Percentiles rank a stretch among this genome's conserved stretches.
These are phyloP conservation scores for Thelephora aurantiotincta DNA, from an alignment of 768 basidiomycete species.

Conservation along the genomic window DNA sequence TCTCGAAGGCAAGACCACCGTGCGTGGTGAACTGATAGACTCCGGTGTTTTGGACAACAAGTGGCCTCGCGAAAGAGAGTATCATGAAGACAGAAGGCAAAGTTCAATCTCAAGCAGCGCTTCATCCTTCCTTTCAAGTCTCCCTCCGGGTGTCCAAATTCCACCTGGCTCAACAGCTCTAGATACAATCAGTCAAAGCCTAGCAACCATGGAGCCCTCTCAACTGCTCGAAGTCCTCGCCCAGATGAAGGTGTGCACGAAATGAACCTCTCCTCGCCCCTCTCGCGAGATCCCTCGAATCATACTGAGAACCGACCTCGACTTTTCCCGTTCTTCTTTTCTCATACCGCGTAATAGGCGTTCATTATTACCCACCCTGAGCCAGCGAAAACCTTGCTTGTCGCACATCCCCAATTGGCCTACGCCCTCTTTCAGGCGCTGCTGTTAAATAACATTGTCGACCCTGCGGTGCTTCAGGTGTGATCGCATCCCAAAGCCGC, in stretches of 20 bases:
- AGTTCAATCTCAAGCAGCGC: neutral
- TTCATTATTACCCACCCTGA: slow-evolving; percentile 88
- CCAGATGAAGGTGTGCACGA: slow-evolving; percentile 83
- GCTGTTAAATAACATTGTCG: slow-evolving; percentile 86
- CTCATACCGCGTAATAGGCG: slow-evolving; percentile 35
- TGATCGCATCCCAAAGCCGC: slow-evolving; percentile 9
- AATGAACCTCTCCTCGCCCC: slow-evolving; percentile 2
- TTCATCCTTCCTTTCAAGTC: slow-evolving; percentile 38
- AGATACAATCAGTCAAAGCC: slow-evolving; percentile 74
- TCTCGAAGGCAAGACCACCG: slow-evolving; percentile 81
- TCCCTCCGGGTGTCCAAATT: slow-evolving; percentile 69
- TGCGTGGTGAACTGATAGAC: slow-evolving; percentile 70
- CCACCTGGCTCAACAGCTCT: slow-evolving; percentile 56
- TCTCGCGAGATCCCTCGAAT: neutral
- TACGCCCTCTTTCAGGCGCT: slow-evolving; percentile 95
- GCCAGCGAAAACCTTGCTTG: slow-evolving; percentile 67
- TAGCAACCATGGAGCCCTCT: slow-evolving; percentile 70
- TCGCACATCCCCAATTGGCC: slow-evolving; percentile 81
- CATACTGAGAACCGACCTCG: slow-evolving; percentile 2
- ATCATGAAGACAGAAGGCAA: slow-evolving; percentile 4
- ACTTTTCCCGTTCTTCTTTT: neutral
- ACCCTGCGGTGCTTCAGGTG: slow-evolving; percentile 71
- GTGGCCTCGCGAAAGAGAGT: slow-evolving; percentile 33
- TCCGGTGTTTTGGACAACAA: slow-evolving; percentile 44
- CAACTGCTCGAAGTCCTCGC: slow-evolving; percentile 88